Evolutionary conservation across 495 filamentous ascomycete species (phyloP), one percentile per base, ranked within the genome.

Genomic region (Extremus antarcticus): DNA sequence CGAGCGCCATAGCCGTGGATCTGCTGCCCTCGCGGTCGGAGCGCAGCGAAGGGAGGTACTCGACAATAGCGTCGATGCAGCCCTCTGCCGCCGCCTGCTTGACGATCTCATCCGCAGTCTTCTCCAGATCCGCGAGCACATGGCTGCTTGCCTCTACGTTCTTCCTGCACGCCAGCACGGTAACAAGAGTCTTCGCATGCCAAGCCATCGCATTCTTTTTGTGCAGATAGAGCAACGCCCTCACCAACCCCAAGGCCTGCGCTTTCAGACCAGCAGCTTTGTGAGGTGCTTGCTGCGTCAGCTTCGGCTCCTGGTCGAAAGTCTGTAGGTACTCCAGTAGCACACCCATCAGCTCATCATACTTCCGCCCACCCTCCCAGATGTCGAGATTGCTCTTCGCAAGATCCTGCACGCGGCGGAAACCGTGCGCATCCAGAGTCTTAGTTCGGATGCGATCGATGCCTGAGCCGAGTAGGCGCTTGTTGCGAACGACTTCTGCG

Each of bases 401-500:
- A 55, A 95, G 76, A 23, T 81, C 77, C 66, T 94, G 90, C 10
- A 96, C 69, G 56, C 92, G 89, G 48, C 90, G 83, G 71, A 95
- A 94, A 50, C 86, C 88, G 59, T 89, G 86, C 3, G 88, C 86
- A 63, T 95, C 90, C 35, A 95, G 78, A 7, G 78, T 79, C 57
- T 79, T 76, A 10, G 79, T 77, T 32, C 78, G 79, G 50, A 95
- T 80, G 25, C 85, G 83, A 20, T 77, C 72, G 58, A 94, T 87
- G 47, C 85, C 88, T 59, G 86, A 92, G 38, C 79, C 76, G 1
- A 96, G 77, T 25, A 94, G 73, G 38, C 77, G 72, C 32, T 70
- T 65, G 50, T 63, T 66, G 20, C 65, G 63, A 2, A 69, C 51
- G 0, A 75, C 73, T 57, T 78, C 73, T 3, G 59, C 64, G 1